A percentile compares a stretch with the other conserved stretches of the same genome.
Conservation (phyloP, 2,329 filamentous ascomycete species). For the Paradendryphiella salina region DNA sequence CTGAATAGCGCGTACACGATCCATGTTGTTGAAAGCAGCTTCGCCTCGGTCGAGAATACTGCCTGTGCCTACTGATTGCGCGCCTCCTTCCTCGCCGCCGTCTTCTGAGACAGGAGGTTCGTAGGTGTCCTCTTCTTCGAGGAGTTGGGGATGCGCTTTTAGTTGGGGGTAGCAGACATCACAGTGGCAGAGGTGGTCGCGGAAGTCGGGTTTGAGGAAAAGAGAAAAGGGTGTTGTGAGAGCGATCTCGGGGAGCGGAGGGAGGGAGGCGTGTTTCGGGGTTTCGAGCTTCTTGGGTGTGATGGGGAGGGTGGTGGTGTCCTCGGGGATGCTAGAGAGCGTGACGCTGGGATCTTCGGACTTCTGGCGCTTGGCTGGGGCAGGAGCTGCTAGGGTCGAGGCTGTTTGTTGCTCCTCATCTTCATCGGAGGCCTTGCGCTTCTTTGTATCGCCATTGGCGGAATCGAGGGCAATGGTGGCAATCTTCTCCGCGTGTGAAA, state of each 20-base stretch:
- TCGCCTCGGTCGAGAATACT: constrained; percentile 90
- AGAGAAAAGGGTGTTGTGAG: constrained; percentile 71
- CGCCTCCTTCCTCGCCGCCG: constrained; percentile 57
- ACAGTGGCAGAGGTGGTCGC: constrained; percentile 81
- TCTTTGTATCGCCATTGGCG: constrained; percentile 40
- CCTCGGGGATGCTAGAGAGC: constrained; percentile 44
- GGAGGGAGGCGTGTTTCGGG: constrained; percentile 67
- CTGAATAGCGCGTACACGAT: constrained; percentile 88
- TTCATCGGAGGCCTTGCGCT: constrained; percentile 54
- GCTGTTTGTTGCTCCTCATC: constrained; percentile 32
- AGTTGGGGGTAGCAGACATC: constrained; percentile 75
- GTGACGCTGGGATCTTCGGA: constrained; percentile 36
- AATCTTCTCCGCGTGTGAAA: constrained; percentile 11
- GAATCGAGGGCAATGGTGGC: constrained; percentile 14
- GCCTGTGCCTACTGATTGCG: constrained; percentile 68
- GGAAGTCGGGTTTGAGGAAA: constrained; percentile 79
- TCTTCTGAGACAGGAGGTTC: constrained; percentile 76
- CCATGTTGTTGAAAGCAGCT: constrained; percentile 86
- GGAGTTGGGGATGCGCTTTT: constrained; percentile 72
- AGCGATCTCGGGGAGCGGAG: constrained; percentile 54
- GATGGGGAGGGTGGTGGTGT: constrained; percentile 28
- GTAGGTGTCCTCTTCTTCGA: constrained; percentile 93
- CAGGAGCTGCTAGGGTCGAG: constrained; percentile 21
- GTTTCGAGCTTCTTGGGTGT: constrained; percentile 34
- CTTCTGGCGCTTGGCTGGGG: constrained; percentile 42